Conservation (phyloP, 495 filamentous ascomycete genomes). For the Lasiosphaeria hispida region DNA sequence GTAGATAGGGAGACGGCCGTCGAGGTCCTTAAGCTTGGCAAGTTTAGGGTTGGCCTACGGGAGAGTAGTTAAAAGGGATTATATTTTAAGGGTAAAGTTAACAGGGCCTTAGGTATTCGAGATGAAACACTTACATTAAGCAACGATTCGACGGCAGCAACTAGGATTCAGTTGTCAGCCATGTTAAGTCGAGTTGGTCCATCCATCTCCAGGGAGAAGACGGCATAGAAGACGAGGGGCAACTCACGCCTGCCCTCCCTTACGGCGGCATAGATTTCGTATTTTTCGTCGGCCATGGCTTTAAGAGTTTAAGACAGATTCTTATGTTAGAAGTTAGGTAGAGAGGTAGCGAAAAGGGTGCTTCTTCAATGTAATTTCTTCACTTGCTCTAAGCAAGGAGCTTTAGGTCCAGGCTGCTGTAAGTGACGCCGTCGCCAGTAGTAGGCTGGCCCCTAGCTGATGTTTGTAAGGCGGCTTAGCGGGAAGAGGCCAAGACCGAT, state of each 20-base stretch:
- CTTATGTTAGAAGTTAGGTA: not conserved
- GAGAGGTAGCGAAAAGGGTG: not conserved
- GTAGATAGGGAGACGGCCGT: conserved; percentile 89
- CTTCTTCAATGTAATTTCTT: not conserved
- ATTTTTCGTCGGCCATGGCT: conserved; percentile 14
- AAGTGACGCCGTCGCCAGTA: conserved; percentile 5
- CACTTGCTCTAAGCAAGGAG: not conserved
- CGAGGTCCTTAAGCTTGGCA: conserved; percentile 71
- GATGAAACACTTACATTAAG: conserved; percentile 54
- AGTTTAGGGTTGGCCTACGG: conserved; percentile 75
- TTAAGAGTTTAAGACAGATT: not conserved
- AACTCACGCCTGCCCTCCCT: conserved; percentile 80
- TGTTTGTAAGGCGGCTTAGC: not conserved
- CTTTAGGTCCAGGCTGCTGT: conserved; percentile 5
- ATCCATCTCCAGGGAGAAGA: too few species aligned
- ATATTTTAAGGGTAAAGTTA: not conserved
- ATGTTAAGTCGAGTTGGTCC: not conserved
- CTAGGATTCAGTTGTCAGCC: not conserved
- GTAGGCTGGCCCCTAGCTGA: conserved; percentile 2
- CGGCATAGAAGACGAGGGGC: not conserved
- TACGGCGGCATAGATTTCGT: too few species aligned
- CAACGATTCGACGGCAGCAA: conserved; percentile 66
- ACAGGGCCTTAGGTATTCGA: not conserved
- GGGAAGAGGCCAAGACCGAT: conserved; percentile 1
- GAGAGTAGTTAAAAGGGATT: conserved; percentile 11